These are phyloP conservation scores for Trypanosoma brucei DNA, from an alignment of 208 protist species.

Conservation along the genomic window DNA sequence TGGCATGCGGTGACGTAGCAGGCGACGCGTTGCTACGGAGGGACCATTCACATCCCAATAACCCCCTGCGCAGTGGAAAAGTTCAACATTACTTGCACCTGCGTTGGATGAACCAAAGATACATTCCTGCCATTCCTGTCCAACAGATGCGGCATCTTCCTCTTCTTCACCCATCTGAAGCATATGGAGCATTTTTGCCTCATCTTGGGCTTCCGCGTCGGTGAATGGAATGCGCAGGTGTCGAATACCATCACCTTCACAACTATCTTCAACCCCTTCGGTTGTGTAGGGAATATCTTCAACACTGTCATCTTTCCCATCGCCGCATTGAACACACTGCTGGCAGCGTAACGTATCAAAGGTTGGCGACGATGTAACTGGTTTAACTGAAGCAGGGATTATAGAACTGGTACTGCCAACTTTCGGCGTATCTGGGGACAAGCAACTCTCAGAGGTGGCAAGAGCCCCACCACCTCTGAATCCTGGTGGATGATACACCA, in stretches of 20 bases:
- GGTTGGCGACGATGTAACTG: background rate
- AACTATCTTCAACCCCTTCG: background rate
- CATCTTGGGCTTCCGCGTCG: conserved; percentile 37
- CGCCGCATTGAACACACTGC: background rate
- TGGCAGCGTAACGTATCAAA: background rate
- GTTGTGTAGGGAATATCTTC: background rate
- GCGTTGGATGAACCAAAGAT: background rate
- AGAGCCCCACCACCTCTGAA: background rate
- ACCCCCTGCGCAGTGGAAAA: conserved; percentile 5
- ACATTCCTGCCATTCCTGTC: conserved; percentile 3
- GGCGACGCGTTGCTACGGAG: conserved; percentile 8
- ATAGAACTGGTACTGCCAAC: background rate
- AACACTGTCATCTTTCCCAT: background rate
- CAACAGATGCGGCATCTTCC: background rate
- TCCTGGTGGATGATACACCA: background rate
- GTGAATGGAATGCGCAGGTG: conserved; percentile 56
- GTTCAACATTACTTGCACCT: background rate
- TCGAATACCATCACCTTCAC: conserved; percentile 24
- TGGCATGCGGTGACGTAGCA: conserved; percentile 21
- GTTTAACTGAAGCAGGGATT: background rate
- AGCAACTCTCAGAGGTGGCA: background rate
- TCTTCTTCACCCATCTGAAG: conserved; percentile 34
- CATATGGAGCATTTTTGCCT: conserved; percentile 39
- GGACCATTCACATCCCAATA: conserved; percentile 24
- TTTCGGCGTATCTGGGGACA: background rate